Base-by-base conservation (phyloP, 2,329 filamentous ascomycete genomes). In the Ceratocystis ficicola region DNA sequence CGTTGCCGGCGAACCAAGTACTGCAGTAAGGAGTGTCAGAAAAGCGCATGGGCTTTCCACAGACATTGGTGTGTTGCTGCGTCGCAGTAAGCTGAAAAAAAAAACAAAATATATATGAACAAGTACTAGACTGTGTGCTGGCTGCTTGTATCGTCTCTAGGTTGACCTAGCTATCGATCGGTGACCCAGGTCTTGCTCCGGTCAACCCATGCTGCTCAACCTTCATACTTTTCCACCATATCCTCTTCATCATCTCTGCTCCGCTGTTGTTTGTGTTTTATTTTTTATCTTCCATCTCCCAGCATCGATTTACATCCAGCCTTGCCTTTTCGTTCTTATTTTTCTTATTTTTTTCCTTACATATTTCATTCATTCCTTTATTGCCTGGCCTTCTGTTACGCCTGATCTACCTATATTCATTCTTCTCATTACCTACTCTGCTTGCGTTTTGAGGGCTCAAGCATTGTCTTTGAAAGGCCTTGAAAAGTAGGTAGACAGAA, bases 21-120 rank as follows among this genome's bases (percentile, higher is more conserved):
- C 79, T 99, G 94, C 85, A 96, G 92, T 83, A 99, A 99, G 77
- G 94, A 99, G 76, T 99, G 94, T 77, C 94, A 99, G 77, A 97
- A 97, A 80, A 95, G 90, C 71, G 95, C 94, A 8, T 99, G 94
- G 94, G 91, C 94, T 32, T 97, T 91, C 76, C 94, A 99, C 75
- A 86, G 94, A 68, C 95, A 97, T 77, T 99, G 94, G 94, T 99
- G 94, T 75, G 87, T 94, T 67, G 86, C 87, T 68, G 89, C 89
- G 62, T 78, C 81, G 44, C 79, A 81, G 76, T 83, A 74, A 75
- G 66, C 36, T 36, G 32, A 15, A 36, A 44, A 15, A 36, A 44
- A 48, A n/a, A 22, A 62, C 20, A 44, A 32, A 25, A 41, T 41
- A 41, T 41, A 41, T 41, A 32, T 32, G 30, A 10, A 62, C 22